These are phyloP conservation scores for Penicillium griseofulvum DNA, from an alignment of 2,329 filamentous ascomycete species.

Conservation along the genomic window DNA sequence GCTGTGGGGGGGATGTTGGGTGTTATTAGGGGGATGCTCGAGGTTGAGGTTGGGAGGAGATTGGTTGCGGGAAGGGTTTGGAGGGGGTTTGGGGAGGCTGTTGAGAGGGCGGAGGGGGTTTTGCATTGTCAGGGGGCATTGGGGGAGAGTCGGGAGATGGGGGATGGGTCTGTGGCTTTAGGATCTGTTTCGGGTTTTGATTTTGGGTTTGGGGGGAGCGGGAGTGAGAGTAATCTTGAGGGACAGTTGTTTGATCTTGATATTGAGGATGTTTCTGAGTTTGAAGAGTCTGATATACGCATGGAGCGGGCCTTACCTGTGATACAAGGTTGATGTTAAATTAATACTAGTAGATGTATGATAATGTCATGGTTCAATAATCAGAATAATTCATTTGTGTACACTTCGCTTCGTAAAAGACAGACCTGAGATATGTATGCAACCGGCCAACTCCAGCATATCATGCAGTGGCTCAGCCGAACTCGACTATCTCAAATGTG, in stretches of 20 bases:
- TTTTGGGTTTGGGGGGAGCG: constrained; percentile 23
- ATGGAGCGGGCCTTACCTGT: constrained; percentile 16
- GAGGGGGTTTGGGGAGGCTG: constrained; percentile 17
- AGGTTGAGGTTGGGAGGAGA: constrained; percentile 31
- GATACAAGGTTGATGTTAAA: constrained; percentile 17
- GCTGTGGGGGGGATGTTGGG: constrained; percentile 41
- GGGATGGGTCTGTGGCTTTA: background rate
- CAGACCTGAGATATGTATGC: constrained; percentile 7
- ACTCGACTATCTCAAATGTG: constrained; percentile 13
- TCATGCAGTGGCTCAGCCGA: background rate
- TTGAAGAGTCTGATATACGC: constrained; percentile 1
- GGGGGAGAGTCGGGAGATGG: background rate
- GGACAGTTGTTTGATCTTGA: background rate
- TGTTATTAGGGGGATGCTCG: constrained; percentile 39
- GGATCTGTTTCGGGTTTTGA: constrained; percentile 20
- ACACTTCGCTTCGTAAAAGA: constrained; percentile 9
- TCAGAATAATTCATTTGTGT: constrained; percentile 6
- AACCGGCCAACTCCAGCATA: constrained; percentile 1
- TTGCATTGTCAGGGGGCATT: constrained; percentile 15
- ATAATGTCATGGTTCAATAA: background rate
- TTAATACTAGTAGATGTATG: constrained; percentile 3
- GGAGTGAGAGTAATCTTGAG: constrained; percentile 11
- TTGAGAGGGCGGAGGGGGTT: background rate
- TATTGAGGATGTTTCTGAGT: background rate
- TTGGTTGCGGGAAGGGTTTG: constrained; percentile 35